Base-by-base conservation (phyloP, 345 rosid genomes). In the Ceriops tagal region DNA sequence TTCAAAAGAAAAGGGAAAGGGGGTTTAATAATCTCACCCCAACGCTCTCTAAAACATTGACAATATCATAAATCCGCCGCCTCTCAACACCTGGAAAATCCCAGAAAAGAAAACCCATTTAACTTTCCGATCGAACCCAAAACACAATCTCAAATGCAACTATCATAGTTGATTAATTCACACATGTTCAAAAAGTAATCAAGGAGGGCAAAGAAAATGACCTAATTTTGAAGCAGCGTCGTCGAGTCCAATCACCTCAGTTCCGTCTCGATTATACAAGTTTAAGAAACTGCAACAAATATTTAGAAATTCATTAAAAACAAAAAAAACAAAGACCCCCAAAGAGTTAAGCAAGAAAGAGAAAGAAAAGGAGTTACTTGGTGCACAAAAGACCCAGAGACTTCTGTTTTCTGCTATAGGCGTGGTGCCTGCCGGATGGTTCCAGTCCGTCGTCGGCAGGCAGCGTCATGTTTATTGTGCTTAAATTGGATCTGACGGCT, bases 311-410 rank as follows among this genome's bases (percentile, higher is more conserved):
- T 24, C 59, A 28, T 20, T 9, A 1, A 30, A 31, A n/a, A 58
- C 20, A 3, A 22, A 9, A 53, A 5, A 53, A 53, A 6, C 22
- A 9, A 43, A 39, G 15, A 39, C 15, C 13, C 49, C 18, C 5
- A 43, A 43, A 3, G 18, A 43, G 49, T 43, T 21, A 21, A 49
- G 0, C 28, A 9, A 61, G 27, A 61, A 35, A 20, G 51, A 32
- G 37, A 16, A 57, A 62, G 43, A 27, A 63, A 57, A 53, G 32
- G 61, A 16, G 58, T 56, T 76, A 91, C 98, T 91, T 93, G 60
- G 98, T 83, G 75, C 97, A 93, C 8, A 93, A 82, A 51, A 93
- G 97, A 26, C 97, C 96, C 11, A 93, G 91, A 34, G 98, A 93
- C 71, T 93, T 93, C 81, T 91, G 89, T 69, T 93, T 93, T 27